Evolutionary conservation across 805 yeast species (phyloP), one percentile per base, ranked within the genome.

Genomic region (Kazachstania africana): DNA sequence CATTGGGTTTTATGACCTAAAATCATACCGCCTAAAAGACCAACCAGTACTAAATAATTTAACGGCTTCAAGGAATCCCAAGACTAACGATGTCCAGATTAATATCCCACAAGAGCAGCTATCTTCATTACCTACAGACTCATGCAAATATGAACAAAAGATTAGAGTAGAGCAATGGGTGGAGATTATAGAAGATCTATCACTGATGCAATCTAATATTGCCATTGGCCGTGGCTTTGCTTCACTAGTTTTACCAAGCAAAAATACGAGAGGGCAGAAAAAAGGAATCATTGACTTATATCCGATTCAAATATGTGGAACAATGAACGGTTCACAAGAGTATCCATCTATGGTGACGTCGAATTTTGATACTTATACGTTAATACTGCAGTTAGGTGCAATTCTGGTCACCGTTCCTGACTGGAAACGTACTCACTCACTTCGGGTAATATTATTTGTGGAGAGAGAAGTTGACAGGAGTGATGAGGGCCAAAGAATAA

Each of bases 231-330:
- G 81, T 32, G 95, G 94, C 3, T 91, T 91, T 44, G 68, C 73
- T 12, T 49, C 63, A 4, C 50, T 88, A 34, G 62, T 68, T 8
- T 57, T 85, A n/a, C 96, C 96, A 0, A 44, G 38, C 8, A 63
- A 57, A 26, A 36, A 52, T 3, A 48, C 3, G 45, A 49, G 12
- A 43, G 47, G 1, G 6, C 9, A 5, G 4, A 28, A 55, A 17
- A 67, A 65, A 38, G 65, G 68, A 39, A 78, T 62, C 42, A 85
- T 91, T 46, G 99, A 91, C 53, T 59, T 91, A 24, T 91, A 93
- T 53, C 98, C 99, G 0, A 87, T 91, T 42, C 98, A 91, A 48
- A 91, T 91, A 96, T 77, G 93, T 3, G 88, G 94, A 0, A 74
- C 76, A 26, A 72, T 83, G 31, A 43, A 37, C 24, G 31, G 35